A percentile compares a stretch with the other conserved stretches of the same genome.
phyloP scores from a whole-genome alignment of 139 green algal species.

The Volvox africanus region DNA sequence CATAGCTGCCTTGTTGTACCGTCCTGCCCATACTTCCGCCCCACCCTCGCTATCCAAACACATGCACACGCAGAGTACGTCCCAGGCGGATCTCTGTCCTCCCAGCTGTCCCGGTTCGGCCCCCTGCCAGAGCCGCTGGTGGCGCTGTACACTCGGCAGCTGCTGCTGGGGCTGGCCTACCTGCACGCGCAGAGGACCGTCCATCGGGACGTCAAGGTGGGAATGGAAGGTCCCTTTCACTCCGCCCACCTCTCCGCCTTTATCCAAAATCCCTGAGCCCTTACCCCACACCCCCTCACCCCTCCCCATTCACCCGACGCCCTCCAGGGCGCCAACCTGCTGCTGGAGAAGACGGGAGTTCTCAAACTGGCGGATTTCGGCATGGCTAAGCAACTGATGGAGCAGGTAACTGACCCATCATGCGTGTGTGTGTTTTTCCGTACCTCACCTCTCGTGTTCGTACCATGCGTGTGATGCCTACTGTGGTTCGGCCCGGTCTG shows the following conservation, averaged over 20 bases:
- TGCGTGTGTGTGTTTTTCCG: no score
- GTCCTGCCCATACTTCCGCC: neutral
- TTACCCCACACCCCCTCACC: neutral
- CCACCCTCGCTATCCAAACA: neutral
- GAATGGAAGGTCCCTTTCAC: neutral
- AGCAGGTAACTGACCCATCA: slow-evolving; percentile 42
- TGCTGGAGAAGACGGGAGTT: slow-evolving; percentile 74
- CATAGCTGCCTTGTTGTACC: no score
- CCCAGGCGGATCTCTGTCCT: slow-evolving; percentile 86
- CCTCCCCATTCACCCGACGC: neutral
- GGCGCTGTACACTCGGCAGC: slow-evolving; percentile 77
- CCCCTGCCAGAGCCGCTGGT: slow-evolving; percentile 69
- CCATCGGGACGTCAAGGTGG: slow-evolving; percentile 71
- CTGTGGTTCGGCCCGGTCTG: no score
- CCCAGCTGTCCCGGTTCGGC: slow-evolving; percentile 85
- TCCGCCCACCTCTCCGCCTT: neutral
- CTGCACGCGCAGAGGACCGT: slow-evolving; percentile 87
- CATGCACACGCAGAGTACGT: slow-evolving; percentile 13
- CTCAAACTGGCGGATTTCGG: slow-evolving; percentile 91
- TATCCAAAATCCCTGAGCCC: no score
- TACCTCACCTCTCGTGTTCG: no score
- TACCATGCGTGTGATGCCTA: no score
- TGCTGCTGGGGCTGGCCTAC: slow-evolving; percentile 83
- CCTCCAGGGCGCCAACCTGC: slow-evolving; percentile 71
- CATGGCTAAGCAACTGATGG: slow-evolving; percentile 76